Conservation (phyloP, 371 early-diverging fungal species). For the Actinomucor elegans region DNA sequence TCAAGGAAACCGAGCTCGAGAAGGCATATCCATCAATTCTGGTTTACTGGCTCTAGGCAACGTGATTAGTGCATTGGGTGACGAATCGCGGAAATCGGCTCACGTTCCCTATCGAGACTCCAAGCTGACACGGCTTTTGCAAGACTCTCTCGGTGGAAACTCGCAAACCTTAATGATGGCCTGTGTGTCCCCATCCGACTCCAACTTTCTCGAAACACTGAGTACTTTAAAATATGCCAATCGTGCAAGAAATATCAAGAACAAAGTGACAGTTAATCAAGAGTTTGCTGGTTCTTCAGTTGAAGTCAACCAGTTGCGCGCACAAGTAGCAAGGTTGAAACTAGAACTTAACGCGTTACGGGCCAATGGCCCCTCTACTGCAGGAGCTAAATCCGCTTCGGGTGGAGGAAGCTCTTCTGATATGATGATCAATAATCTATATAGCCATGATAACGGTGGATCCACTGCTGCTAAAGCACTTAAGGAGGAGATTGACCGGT, state of each 20-base stretch:
- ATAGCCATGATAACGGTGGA: constrained; percentile 23
- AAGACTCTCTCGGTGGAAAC: constrained; percentile 95
- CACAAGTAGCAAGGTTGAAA: constrained; percentile 66
- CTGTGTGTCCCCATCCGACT: constrained; percentile 81
- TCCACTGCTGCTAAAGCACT: constrained; percentile 38
- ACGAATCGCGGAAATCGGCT: constrained; percentile 64
- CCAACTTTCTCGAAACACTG: constrained; percentile 83
- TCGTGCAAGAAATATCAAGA: constrained; percentile 84
- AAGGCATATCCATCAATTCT: constrained; percentile 97
- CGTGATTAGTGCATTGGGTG: constrained; percentile 96
- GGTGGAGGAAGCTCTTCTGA: constrained; percentile 10
- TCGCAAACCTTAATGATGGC: constrained; percentile 90
- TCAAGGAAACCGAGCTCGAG: constrained; percentile 92
- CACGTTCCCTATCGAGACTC: constrained; percentile 95
- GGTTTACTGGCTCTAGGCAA: constrained; percentile 97
- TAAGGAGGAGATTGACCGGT: constrained; percentile 47
- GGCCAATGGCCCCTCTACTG: neutral
- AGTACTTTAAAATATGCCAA: constrained; percentile 92
- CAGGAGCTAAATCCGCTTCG: constrained; percentile 1
- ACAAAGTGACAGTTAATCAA: constrained; percentile 57
- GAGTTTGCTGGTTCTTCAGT: constrained; percentile 49
- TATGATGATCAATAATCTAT: constrained; percentile 14
- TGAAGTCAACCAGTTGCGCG: constrained; percentile 67
- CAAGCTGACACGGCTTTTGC: constrained; percentile 89
- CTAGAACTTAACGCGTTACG: constrained; percentile 56